Evolutionary conservation across 2,329 filamentous ascomycete species (phyloP), one percentile per base, ranked within the genome.

Genomic region (Alternaria sp.): DNA sequence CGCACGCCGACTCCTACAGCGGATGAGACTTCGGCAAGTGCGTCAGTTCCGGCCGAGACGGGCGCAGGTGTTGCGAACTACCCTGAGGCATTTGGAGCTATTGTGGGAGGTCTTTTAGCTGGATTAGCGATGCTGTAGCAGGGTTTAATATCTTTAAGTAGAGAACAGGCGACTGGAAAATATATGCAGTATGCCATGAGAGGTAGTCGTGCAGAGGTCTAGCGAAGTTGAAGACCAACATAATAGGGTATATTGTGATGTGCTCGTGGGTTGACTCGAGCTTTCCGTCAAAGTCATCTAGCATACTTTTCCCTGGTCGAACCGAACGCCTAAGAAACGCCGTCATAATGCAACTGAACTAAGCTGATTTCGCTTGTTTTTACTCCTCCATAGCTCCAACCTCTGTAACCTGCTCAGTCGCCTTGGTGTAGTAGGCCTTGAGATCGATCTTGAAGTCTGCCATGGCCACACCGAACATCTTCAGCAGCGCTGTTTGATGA

Each of bases 401-500:
- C 74, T 89, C 86, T 6, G 86, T 91, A 1, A 79, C 74, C 17
- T 68, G 64, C 67, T 79, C 77, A 5, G 61, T 74, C 26, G 74
- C 70, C 19, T 67, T 68, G 13, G 74, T 71, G 65, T 79, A 79
- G 62, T 86, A 91, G 77, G 93, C 94, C 80, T 91, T 83, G 69
- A 97, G 83, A 74, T 89, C 86, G 62, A 99, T 89, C 79, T 86
- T 90, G 84, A 99, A 99, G 83, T 98, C 93, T 62, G 93, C 92
- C 82, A 96, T 88, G 67, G 92, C 93, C 61, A 97, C 88, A 57
- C 93, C 91, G 82, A 99, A 98, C 74, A 97, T 86, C 88, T 98
- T 98, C 81, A 99, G 81, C 77, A 99, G 83, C 68, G 93, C 91
- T 61, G 96, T 97, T 86, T 99, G 96, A 73, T 95, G 88, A 70